phyloP scores from a whole-genome alignment of 257 asterid species.

The Plantago major region DNA sequence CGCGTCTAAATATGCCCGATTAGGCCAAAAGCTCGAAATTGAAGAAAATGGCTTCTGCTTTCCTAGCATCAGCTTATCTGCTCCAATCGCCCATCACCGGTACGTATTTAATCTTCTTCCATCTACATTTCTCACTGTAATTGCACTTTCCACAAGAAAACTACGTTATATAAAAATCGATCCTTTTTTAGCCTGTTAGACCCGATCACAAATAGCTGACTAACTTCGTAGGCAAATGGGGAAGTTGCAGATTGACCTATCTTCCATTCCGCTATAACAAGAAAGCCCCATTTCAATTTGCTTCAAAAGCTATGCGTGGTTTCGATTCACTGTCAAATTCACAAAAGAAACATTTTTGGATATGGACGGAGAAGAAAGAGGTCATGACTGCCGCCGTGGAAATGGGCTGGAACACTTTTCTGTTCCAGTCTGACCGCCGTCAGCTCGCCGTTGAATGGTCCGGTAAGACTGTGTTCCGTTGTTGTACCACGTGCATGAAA shows the following conservation, averaged over 20 bases:
- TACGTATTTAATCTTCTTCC: constrained; percentile 10
- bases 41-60: constrained; percentile 26
- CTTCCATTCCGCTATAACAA: constrained; percentile 14
- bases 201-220: constrained; percentile 7
- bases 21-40: neutral
- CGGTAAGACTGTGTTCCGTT: constrained; percentile 34
- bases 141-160: too few species aligned
- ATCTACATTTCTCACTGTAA: neutral
- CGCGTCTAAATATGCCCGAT: neutral
- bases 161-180: neutral
- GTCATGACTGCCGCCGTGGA: constrained; percentile 90
- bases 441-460: constrained; percentile 73
- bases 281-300: constrained; percentile 9
- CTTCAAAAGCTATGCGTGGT: constrained; percentile 24
- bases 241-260: constrained; percentile 29
- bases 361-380: constrained; percentile 80
- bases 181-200: constrained; percentile 10
- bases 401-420: constrained; percentile 79
- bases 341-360: constrained; percentile 64
- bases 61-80: constrained; percentile 24
- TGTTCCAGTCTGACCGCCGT: constrained; percentile 47
- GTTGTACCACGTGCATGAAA: too few species aligned
- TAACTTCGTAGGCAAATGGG: constrained; percentile 38
- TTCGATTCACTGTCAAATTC: constrained; percentile 12
- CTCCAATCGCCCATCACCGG: constrained; percentile 27